Evolutionary conservation across 345 rosid species (phyloP), one percentile per base, ranked within the genome.

Genomic region (Populus pruinosa): DNA sequence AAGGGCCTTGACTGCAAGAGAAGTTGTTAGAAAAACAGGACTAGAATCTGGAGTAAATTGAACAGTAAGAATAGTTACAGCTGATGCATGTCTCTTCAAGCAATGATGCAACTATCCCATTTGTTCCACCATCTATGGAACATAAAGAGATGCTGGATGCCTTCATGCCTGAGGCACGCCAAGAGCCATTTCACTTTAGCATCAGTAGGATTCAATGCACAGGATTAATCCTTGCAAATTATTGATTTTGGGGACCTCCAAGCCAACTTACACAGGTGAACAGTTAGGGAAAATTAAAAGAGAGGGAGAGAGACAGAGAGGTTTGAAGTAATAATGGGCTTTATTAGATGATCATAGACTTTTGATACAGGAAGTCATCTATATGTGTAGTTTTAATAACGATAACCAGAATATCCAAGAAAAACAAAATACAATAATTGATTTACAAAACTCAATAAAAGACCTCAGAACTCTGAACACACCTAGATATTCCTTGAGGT

Each of bases 401-500:
- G 81, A 78, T 74, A 75, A 83, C 82, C 86, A 83, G 63, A 35
- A 65, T 35, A 69, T 69, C 71, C 71, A 41, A 69, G 63, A 56
- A 41, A 41, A 81, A 83, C 72, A 78, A 80, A 63, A 78, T 88
- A 88, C 87, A 86, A 76, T 59, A 78, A 83, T 64, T 79, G 82
- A 73, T 85, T 87, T 90, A 89, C 90, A 86, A 61, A 86, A 86
- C 88, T 82, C 87, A 86, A 85, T 87, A 85, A 88, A 88, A 91
- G 88, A 88, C 89, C 88, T 77, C 86, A 87, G 97, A 82, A 84
- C 92, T 90, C 97, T 86, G 91, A 90, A 94, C 98, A 89, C 88
- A 96, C 99, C 99, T 96, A 92, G 97, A 90, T 85, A 91, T 86
- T 88, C 99, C 99, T 83, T 82, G 99, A 82, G 99, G 98, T 92